Base-by-base conservation (phyloP, 225 moss, liverwort and hornwort species). In the Anthoceros angustus region DNA sequence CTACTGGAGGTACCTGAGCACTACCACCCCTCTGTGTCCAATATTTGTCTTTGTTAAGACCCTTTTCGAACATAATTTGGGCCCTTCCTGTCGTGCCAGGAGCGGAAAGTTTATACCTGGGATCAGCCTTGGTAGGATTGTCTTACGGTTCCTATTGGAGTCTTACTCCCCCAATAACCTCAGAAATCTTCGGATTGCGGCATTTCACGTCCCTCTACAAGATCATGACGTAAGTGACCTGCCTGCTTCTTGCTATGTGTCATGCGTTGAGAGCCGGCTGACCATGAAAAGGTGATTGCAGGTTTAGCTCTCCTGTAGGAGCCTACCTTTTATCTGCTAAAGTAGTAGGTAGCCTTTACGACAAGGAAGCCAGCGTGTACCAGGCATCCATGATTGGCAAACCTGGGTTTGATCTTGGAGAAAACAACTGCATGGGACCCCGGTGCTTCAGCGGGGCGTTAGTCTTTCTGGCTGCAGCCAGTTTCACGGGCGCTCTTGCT, bases 131-230 rank as follows among this genome's bases (percentile, higher is more conserved):
- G 74, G 82, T 84, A 70, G 84, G 84, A 42, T 39, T 84, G 76
- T 78, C 82, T 18, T 84, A 82, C 26, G 82, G 82, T 48, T 84
- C 84, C 0, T 77, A 79, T 62, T 82, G 77, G 84, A 82, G 79
- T 71, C 74, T 84, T 68, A 77, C 77, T 38, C 82, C 84, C 63
- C 76, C 84, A n/a, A 75, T 82, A 72, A 70, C 79, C 0, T 78
- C 77, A 32, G 84, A 84, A 69, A 78, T 84, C 10, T 84, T 84
- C 71, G 84, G 84, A 62, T 75, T 84, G 61, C 69, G 69, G 8
- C 79, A 81, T 48, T 84, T 84, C 65, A 68, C 82, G 64, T 63
- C 75, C 40, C 67, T 84, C 25, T 81, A 84, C 72, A 84, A 81
- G 62, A 78, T 84, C 12, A 73, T 82, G 55, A 55, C 55, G 55